These are phyloP conservation scores for Fusarium ramigenum DNA, from an alignment of 2,329 filamentous ascomycete genomes.

Conservation along the genomic window DNA sequence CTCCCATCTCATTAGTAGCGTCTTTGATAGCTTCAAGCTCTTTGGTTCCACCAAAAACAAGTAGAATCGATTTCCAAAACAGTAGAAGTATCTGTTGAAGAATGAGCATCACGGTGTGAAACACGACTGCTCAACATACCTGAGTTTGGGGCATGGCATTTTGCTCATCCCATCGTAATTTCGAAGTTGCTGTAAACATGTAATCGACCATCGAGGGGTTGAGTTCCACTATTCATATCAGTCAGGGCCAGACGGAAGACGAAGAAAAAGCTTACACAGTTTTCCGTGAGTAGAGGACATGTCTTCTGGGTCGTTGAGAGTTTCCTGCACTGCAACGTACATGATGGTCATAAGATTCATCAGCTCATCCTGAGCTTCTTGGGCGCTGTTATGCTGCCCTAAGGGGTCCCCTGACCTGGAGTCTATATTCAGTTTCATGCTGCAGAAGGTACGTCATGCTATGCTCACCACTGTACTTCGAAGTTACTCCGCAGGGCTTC, in stretches of 20 bases:
- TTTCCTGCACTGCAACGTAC: slow-evolving; percentile 68
- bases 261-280: slow-evolving; percentile 57
- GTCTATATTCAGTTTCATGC: slow-evolving; percentile 42
- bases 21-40: slow-evolving; percentile 79
- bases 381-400: slow-evolving; percentile 53
- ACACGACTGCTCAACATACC: slow-evolving; percentile 52
- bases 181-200: slow-evolving; percentile 74
- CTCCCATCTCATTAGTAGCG: slow-evolving; percentile 69
- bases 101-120: slow-evolving; percentile 31
- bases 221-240: slow-evolving; percentile 58
- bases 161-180: slow-evolving; percentile 77
- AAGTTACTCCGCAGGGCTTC: slow-evolving; percentile 59
- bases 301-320: slow-evolving; percentile 61
- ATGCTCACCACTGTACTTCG: slow-evolving; percentile 62
- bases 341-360: slow-evolving; percentile 71
- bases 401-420: slow-evolving; percentile 57
- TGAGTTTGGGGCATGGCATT: slow-evolving; percentile 69
- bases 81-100: slow-evolving; percentile 74
- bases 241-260: neutral
- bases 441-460: neutral
- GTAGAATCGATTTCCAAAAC: slow-evolving; percentile 89
- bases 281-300: slow-evolving; percentile 58
- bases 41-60: slow-evolving; percentile 82
- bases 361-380: slow-evolving; percentile 67
- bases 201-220: slow-evolving; percentile 76